Evolutionary conservation across 345 rosid genomes (phyloP).

Genomic region (Stellera chamaejasme): DNA sequence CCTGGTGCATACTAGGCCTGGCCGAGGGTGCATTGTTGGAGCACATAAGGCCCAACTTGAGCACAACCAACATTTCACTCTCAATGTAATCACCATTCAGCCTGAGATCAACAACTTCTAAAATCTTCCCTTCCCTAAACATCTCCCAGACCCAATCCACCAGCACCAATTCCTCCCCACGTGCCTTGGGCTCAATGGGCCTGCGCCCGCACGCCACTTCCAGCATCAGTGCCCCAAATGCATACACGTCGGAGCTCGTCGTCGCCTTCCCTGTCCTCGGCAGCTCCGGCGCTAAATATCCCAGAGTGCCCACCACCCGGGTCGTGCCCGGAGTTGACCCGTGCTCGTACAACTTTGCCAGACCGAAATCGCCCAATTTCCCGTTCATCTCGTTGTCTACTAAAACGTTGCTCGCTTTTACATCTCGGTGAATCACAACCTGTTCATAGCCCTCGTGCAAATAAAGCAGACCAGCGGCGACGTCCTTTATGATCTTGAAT

Average conservation of each 20-base stretch:
- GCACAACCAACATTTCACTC: constrained; percentile 35
- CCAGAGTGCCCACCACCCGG: constrained; percentile 81
- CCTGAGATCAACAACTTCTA: constrained; percentile 45
- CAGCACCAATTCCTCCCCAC: constrained; percentile 67
- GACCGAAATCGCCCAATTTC: constrained; percentile 84
- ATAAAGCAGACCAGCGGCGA: constrained; percentile 74
- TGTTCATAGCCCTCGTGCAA: constrained; percentile 89
- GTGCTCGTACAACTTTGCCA: constrained; percentile 74
- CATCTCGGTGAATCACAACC: constrained; percentile 80
- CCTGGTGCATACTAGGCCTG: constrained; percentile 74
- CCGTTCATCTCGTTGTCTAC: constrained; percentile 73
- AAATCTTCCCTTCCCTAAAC: constrained; percentile 37
- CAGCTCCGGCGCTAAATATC: constrained; percentile 86
- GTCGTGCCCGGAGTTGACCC: constrained; percentile 81
- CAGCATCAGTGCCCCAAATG: constrained; percentile 83
- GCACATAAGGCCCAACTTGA: constrained; percentile 72
- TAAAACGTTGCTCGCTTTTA: constrained; percentile 82
- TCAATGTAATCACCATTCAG: constrained; percentile 38
- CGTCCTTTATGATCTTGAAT: constrained; percentile 55
- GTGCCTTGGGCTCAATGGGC: constrained; percentile 67
- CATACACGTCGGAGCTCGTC: constrained; percentile 66
- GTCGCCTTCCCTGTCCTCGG: constrained; percentile 80
- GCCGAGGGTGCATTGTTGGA: constrained; percentile 40
- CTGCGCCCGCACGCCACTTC: constrained; percentile 80
- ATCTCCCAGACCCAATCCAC: constrained; percentile 82